Evolutionary conservation across 1,139 yeast genomes (phyloP), one percentile per base, ranked within the genome.

Genomic region (Geotrichum restrictum): DNA sequence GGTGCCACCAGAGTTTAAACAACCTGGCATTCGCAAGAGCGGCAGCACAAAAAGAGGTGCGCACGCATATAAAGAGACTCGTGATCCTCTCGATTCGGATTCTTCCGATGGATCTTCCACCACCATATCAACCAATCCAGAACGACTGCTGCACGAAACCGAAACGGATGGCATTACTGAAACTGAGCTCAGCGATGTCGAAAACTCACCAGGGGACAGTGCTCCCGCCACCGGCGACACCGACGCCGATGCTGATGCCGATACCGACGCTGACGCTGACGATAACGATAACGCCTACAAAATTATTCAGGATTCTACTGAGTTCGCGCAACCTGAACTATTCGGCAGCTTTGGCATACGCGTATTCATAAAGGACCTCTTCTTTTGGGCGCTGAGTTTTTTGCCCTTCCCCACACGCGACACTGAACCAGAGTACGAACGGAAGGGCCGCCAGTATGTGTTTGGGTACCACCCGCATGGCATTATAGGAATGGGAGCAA

Each of bases 401-500:
- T 14, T 45, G n/a, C 44, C 21, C 19, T 29, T 37, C 37, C 37
- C 27, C 27, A 24, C 34, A 11, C 24, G 47, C 7, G 39, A 38
- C 14, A 44, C 42, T 1, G 34, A 38, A 19, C 37, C 34, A 14
- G 40, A 31, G 8, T 45, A 51, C 2, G 45, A 31, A 11, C 36
- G 53, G 16, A 64, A 69, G 0, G 72, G 72, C 37, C 57, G 59
- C 49, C 75, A 85, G 45, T 93, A 93, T 66, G 81, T 93, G 1
- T 91, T 93, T 69, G 96, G 97, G 0, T 86, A 88, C 65, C 98
- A 91, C 68, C 98, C 99, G 0, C 98, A 93, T 67, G 98, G 99
- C 0, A 91, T 93, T 10, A 89, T 91, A 27, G 88, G 96, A 0
- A 78, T 91, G 79, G 97, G 98, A 0, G 94, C 85, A 0, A 82